Evolutionary conservation across 345 rosid species (phyloP).

Genomic region (Xanthoceras sorbifolium): DNA sequence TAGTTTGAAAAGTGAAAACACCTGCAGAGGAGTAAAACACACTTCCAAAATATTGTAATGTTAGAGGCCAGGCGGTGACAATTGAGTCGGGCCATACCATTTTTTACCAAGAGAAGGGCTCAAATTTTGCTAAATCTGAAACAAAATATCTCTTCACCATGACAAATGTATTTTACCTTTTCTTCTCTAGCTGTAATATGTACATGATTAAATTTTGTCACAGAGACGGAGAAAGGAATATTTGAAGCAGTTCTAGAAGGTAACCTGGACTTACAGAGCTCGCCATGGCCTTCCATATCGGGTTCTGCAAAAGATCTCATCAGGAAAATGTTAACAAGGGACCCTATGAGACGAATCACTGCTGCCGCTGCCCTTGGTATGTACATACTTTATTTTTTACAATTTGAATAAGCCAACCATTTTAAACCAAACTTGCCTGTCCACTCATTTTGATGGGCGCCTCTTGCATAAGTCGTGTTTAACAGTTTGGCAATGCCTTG

Average conservation of each 20-base stretch:
- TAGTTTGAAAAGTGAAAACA: background rate
- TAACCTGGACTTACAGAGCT: slow-evolving; percentile 59
- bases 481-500: background rate
- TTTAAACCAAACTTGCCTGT: background rate
- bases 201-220: slow-evolving; percentile 17
- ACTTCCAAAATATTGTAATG: background rate
- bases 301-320: slow-evolving; percentile 76
- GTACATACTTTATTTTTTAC: slow-evolving; percentile 9
- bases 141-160: background rate
- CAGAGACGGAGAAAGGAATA: slow-evolving; percentile 77
- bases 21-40: background rate
- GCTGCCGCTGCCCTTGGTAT: slow-evolving; percentile 80
- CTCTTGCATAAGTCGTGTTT: background rate
- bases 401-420: background rate
- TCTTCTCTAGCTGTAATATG: background rate
- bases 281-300: slow-evolving; percentile 84
- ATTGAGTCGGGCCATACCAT: background rate
- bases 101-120: background rate
- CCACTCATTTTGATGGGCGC: background rate
- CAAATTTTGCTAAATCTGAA: background rate
- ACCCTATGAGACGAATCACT: slow-evolving; percentile 74
- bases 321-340: slow-evolving; percentile 61
- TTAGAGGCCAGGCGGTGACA: too few species aligned
- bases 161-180: background rate
- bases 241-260: slow-evolving; percentile 52